Conservation (phyloP, 306 rosid genomes). For the Ormosia semicastrata region DNA sequence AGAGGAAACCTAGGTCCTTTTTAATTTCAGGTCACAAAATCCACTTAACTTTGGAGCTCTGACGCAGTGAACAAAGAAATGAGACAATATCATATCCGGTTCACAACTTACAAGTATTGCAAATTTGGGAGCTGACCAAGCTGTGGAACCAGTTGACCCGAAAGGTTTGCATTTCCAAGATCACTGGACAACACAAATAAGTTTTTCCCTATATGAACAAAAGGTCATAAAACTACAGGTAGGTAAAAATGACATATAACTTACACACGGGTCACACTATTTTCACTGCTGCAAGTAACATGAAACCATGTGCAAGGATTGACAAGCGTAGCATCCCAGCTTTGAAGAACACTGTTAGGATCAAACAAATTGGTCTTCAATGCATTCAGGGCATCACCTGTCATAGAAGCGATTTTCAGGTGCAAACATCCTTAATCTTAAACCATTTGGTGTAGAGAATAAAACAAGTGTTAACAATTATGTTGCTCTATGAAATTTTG, state of each 20-base stretch:
- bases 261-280: constrained; percentile 69
- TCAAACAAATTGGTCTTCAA: constrained; percentile 50
- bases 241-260: constrained; percentile 19
- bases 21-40: too few relatives aligned
- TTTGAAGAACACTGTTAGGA: constrained; percentile 53
- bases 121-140: constrained; percentile 64
- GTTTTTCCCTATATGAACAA: background rate
- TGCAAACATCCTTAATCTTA: background rate
- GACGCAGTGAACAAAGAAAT: too few relatives aligned
- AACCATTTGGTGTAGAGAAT: background rate
- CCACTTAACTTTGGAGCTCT: too few relatives aligned
- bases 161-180: constrained; percentile 72
- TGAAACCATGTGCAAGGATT: constrained; percentile 86
- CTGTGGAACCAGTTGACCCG: constrained; percentile 58
- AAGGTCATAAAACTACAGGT: background rate
- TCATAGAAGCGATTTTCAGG: background rate
- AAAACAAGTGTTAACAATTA: background rate
- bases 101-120: constrained; percentile 63
- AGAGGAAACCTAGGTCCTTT: too few relatives aligned
- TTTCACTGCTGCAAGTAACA: constrained; percentile 52
- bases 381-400: constrained; percentile 68
- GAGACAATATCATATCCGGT: background rate
- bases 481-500: background rate
- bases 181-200: constrained; percentile 43
- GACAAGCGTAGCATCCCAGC: constrained; percentile 66